A percentile compares a stretch with the other conserved stretches of the same genome.
phyloP scores from a whole-genome alignment of 202 grass and related monocot species.

The Setaria viridis region DNA sequence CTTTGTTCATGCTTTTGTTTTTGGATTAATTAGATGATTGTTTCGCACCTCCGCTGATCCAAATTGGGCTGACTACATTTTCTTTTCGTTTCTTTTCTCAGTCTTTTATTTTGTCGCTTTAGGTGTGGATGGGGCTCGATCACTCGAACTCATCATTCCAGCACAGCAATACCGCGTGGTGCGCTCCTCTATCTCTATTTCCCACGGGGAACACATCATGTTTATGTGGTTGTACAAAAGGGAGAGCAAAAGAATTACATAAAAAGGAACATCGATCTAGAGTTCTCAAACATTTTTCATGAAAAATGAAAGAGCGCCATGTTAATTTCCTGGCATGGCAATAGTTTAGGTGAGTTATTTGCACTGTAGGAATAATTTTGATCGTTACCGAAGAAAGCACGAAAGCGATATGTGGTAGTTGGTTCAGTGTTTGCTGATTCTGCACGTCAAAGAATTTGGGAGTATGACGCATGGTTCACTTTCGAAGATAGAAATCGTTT shows the following conservation, averaged over 20 bases:
- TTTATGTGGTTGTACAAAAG: neutral
- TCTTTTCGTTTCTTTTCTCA: neutral
- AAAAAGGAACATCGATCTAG: neutral
- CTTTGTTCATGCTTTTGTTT: neutral
- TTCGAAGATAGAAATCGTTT: neutral
- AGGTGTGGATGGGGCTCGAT: neutral
- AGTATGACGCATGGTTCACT: neutral
- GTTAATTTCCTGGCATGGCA: neutral
- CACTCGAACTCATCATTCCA: neutral
- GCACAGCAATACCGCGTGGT: neutral
- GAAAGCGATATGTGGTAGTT: conserved; percentile 1
- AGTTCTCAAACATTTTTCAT: neutral
- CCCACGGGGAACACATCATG: neutral
- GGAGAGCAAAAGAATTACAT: neutral
- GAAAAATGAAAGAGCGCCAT: neutral
- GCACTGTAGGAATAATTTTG: neutral
- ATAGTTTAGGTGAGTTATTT: neutral
- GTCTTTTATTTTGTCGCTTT: neutral
- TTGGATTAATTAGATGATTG: neutral
- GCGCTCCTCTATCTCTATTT: neutral
- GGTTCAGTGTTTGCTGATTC: conserved; percentile 11
- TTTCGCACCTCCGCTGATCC: neutral
- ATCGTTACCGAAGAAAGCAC: neutral
- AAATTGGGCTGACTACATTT: neutral
- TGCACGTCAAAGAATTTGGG: conserved; percentile 35